Evolutionary conservation across 805 yeast species (phyloP), one percentile per base, ranked within the genome.

Genomic region (Wickerhamiella shivajii): DNA sequence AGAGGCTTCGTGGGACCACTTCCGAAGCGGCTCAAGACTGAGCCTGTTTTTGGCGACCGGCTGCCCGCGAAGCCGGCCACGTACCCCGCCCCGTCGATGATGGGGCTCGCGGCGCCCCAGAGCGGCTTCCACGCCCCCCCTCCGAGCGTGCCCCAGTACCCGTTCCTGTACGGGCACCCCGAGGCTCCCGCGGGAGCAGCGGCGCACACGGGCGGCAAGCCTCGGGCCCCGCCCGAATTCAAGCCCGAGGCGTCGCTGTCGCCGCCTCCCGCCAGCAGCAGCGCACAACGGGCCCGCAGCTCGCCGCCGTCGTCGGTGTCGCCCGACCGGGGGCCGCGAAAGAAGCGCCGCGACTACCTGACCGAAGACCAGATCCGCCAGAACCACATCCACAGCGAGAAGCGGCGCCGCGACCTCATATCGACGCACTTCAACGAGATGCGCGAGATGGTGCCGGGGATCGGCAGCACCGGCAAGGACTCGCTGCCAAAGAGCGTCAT

Each of bases 311-410:
- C n/a, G n/a, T n/a, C n/a, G n/a, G n/a, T n/a, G n/a, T n/a, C n/a
- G n/a, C n/a, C n/a, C n/a, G n/a, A n/a, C n/a, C n/a, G n/a, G n/a
- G n/a, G n/a, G n/a, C n/a, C n/a, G n/a, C n/a, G n/a, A n/a, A n/a
- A n/a, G n/a, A 6, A n/a, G 6, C 29, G 29, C 14, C 39, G 52
- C 20, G 56, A 52, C 21, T 35, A 35, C 19, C 44, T 53, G 4
- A 36, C 55, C 8, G 59, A 54, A 19, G 59, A 55, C 24, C 57
- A 58, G 40, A 52, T 55, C 25, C 48, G 66, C 14, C 33, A 43
- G 28, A 60, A 58, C 36, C 66, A 61, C 37, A 49, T 59, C 18
- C 44, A 49, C 14, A 52, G 57, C 27, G 66, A 61, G 34, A 56
- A 60, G 44, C 49, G 55, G 18, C 52, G 66, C 2, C 49, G 66